A percentile compares a stretch with the other conserved stretches of the same genome.
These are phyloP conservation scores for Trametes punicea DNA, from an alignment of 768 basidiomycete genomes.

Conservation along the genomic window DNA sequence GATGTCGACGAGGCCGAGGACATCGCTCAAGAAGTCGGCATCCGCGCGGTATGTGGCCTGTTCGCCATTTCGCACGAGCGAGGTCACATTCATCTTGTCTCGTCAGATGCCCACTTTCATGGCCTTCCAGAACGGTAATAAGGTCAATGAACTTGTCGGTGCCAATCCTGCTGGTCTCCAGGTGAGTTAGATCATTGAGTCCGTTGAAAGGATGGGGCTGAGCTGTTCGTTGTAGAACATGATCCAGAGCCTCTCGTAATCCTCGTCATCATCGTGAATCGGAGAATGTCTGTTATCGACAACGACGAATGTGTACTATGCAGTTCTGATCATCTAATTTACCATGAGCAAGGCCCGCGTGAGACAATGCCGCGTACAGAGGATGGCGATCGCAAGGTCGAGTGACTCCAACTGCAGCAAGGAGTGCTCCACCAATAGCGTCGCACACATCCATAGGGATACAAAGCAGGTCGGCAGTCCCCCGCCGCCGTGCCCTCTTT, in stretches of 20 bases:
- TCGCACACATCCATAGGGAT: too few species aligned
- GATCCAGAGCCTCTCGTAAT: not conserved
- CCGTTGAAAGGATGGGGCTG: not conserved
- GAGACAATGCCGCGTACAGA: too few species aligned
- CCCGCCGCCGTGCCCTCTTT: too few species aligned
- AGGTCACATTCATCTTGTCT: not conserved
- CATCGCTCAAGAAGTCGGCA: slow-evolving; percentile 54
- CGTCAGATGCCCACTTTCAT: slow-evolving; percentile 44
- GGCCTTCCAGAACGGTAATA: slow-evolving; percentile 35
- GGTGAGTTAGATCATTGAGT: slow-evolving; percentile 29
- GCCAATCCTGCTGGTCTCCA: slow-evolving; percentile 41
- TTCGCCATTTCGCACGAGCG: slow-evolving; percentile 12
- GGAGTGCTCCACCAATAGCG: too few species aligned
- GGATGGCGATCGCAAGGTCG: too few species aligned
- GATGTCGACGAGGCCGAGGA: slow-evolving; percentile 60
- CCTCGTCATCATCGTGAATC: too few species aligned
- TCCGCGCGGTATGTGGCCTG: slow-evolving; percentile 52
- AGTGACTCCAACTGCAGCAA: too few species aligned
- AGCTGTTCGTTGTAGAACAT: not conserved
- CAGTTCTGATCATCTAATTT: slow-evolving; percentile 1
- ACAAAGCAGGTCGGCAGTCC: too few species aligned
- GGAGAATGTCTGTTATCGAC: not conserved
- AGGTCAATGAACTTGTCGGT: slow-evolving; percentile 43
- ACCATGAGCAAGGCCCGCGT: too few species aligned
- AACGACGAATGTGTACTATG: slow-evolving; percentile 11